Evolutionary conservation across 805 yeast genomes (phyloP).

Genomic region (Candida pseudoglaebosa): DNA sequence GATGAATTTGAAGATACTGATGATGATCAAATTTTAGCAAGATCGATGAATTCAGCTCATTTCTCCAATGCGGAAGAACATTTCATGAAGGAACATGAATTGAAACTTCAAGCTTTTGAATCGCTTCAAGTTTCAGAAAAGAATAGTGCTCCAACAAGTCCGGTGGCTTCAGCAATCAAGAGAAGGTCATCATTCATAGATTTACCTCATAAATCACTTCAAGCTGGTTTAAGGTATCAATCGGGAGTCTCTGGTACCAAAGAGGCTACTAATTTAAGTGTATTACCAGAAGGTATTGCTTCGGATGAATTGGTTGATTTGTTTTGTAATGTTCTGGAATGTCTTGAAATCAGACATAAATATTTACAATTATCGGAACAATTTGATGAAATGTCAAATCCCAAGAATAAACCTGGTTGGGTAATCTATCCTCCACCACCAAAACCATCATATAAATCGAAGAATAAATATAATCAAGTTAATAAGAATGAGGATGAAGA

Average conservation of each 20-base stretch:
- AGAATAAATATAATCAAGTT: slow-evolving; percentile 45
- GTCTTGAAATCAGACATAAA: slow-evolving; percentile 71
- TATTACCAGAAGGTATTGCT: slow-evolving; percentile 48
- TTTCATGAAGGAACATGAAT: slow-evolving; percentile 60
- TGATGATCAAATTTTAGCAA: slow-evolving; percentile 8
- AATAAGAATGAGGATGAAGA: slow-evolving; percentile 28
- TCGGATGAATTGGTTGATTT: slow-evolving; percentile 65
- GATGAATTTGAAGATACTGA: slow-evolving; percentile 4
- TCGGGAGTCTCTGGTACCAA: slow-evolving; percentile 7
- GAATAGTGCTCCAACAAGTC: slow-evolving; percentile 9
- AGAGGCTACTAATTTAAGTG: slow-evolving; percentile 9
- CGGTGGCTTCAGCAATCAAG: slow-evolving; percentile 17
- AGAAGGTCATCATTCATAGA: slow-evolving; percentile 36
- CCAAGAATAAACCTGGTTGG: slow-evolving; percentile 77
- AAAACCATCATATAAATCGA: slow-evolving; percentile 73
- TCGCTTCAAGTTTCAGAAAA: slow-evolving; percentile 26
- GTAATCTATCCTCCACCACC: slow-evolving; percentile 90
- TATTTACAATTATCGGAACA: slow-evolving; percentile 74
- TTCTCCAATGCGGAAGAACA: slow-evolving; percentile 65
- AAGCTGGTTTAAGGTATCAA: slow-evolving; percentile 1
- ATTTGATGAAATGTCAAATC: slow-evolving; percentile 64
- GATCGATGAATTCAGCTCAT: slow-evolving; percentile 45
- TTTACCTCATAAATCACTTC: slow-evolving; percentile 21
- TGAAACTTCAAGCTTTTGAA: slow-evolving; percentile 58
- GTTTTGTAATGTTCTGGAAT: slow-evolving; percentile 56